phyloP scores from a whole-genome alignment of 1,284 basidiomycete genomes.

The Kwoniella shivajii region DNA sequence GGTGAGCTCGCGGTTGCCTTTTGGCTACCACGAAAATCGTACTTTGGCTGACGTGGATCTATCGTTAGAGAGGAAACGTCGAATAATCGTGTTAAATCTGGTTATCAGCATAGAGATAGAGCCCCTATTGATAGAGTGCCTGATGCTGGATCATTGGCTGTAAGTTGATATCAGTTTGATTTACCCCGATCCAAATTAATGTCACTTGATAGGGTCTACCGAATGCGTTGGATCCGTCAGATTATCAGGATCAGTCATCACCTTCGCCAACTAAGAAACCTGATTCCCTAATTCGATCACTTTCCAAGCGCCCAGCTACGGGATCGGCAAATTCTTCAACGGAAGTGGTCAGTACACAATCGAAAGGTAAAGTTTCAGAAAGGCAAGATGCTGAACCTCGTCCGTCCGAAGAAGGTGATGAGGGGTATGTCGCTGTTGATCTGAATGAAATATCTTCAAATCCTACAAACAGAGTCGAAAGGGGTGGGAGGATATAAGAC shows the following conservation, averaged over 20 bases:
- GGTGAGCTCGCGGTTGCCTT: conserved; percentile 22
- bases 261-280: neutral
- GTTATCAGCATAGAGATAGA: conserved; percentile 37
- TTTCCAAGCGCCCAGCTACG: neutral
- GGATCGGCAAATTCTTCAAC: neutral
- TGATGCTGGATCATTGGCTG: conserved; percentile 42
- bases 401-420: conserved; percentile 7
- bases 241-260: conserved; percentile 15
- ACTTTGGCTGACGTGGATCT: no score
- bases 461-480: neutral
- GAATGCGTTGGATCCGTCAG: conserved; percentile 35
- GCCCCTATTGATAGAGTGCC: conserved; percentile 47
- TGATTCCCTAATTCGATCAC: neutral
- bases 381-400: neutral
- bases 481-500: conserved; percentile 11
- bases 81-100: conserved; percentile 52
- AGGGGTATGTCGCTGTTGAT: conserved; percentile 23
- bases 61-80: conserved; percentile 51
- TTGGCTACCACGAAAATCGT: no score
- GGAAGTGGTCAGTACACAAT: neutral
- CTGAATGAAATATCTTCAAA: conserved; percentile 2
- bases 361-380: neutral
- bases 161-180: no score
- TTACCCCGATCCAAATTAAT: no score
- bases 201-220: conserved; percentile 34